Conservation (phyloP, 176 grass and related monocot genomes). For the Eragrostis curvula region DNA sequence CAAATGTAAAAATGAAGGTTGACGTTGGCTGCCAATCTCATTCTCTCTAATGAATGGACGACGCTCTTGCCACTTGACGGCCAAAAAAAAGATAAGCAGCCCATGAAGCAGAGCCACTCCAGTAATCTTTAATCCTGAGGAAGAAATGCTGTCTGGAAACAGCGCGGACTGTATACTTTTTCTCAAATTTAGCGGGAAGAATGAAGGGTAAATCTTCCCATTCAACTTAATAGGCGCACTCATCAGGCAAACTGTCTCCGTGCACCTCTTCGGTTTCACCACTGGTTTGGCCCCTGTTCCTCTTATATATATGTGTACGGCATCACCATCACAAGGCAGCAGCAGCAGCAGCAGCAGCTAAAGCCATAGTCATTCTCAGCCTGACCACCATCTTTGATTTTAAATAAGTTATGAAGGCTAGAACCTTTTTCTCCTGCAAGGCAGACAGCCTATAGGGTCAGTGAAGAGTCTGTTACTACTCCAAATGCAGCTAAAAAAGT, state of each 20-base stretch:
- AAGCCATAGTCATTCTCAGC: not conserved
- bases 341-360: not conserved
- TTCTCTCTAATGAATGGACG: not conserved
- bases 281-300: not conserved
- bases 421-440: slow-evolving; percentile 15
- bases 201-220: not conserved
- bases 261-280: not conserved
- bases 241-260: slow-evolving; percentile 8
- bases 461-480: not conserved
- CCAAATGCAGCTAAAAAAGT: not conserved
- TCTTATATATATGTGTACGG: not conserved
- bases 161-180: not conserved
- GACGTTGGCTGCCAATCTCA: not conserved
- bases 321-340: slow-evolving; percentile 9
- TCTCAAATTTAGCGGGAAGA: not conserved
- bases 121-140: not conserved
- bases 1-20: not conserved
- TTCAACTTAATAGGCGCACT: not conserved
- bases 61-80: not conserved
- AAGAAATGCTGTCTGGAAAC: slow-evolving; percentile 4
- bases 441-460: slow-evolving; percentile 22
- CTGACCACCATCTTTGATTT: slow-evolving; percentile 2
- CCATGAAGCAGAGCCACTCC: not conserved
- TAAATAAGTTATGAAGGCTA: slow-evolving; percentile 2
- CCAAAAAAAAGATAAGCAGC: not conserved